These are phyloP conservation scores for Chloris gayana DNA, from an alignment of 176 grass and related monocot species.

Conservation along the genomic window DNA sequence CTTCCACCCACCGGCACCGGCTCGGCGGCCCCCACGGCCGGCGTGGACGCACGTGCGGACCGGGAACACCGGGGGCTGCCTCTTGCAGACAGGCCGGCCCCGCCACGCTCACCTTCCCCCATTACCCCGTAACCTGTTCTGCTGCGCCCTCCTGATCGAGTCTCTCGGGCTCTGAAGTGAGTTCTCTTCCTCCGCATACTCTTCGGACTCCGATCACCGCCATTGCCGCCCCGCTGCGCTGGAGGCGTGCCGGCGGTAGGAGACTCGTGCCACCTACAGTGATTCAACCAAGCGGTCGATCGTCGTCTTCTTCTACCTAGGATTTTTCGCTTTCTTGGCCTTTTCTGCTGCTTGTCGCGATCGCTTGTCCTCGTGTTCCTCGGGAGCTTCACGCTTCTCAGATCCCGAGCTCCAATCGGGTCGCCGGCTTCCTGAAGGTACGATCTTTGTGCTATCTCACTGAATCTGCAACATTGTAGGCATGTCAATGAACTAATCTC, in stretches of 20 bases:
- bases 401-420: conserved; percentile 39
- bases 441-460: not conserved
- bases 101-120: conserved; percentile 16
- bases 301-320: not conserved
- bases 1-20: not conserved
- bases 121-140: not conserved
- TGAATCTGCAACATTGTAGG: not conserved
- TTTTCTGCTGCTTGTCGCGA: not conserved
- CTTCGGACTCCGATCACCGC: not conserved
- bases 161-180: not conserved
- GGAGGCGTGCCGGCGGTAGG: conserved; percentile 25
- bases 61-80: not conserved
- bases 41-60: conserved; percentile 39
- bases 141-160: not conserved
- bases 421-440: conserved; percentile 36
- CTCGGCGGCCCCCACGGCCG: not conserved
- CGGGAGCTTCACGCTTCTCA: not conserved
- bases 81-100: not conserved
- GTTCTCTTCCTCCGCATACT: not conserved
- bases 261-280: too few species aligned
- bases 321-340: not conserved
- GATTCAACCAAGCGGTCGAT: too few species aligned
- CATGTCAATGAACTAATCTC: not conserved
- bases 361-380: not conserved
- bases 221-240: conserved; percentile 14